A percentile compares a stretch with the other conserved stretches of the same genome.
phyloP scores from a whole-genome alignment of 306 rosid genomes.

The Styphnolobium japonicum region DNA sequence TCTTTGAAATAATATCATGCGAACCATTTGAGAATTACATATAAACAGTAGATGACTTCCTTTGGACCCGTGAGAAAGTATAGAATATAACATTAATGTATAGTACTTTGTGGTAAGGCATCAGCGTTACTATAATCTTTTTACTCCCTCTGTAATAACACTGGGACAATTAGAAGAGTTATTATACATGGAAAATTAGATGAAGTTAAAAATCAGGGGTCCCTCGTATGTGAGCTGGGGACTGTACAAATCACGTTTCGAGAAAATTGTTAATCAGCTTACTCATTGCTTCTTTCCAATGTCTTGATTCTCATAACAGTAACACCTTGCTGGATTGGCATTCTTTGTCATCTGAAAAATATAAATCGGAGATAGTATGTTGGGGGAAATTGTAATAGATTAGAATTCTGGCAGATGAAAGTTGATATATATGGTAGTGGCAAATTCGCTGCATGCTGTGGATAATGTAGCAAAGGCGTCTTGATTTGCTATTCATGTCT shows the following conservation, averaged over 20 bases:
- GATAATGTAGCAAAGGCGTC: not conserved
- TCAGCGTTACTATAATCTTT: not conserved
- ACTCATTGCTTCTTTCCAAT: not conserved
- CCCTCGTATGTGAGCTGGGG: not conserved
- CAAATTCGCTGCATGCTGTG: not conserved
- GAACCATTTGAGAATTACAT: slow-evolving; percentile 9
- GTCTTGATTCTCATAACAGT: not conserved
- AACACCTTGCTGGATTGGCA: not conserved
- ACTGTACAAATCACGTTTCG: not conserved
- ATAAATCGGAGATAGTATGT: not conserved
- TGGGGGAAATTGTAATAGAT: not conserved
- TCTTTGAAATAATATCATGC: slow-evolving; percentile 11
- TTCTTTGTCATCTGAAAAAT: not conserved
- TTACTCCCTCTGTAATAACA: not conserved
- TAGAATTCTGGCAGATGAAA: not conserved
- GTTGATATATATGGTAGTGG: not conserved
- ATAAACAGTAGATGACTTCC: not conserved
- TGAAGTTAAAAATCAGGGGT: not conserved
- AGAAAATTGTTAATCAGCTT: not conserved
- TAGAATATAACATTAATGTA: not conserved
- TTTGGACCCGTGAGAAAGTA: not conserved
- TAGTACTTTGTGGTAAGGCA: not conserved
- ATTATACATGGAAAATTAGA: not conserved
- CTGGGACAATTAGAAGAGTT: not conserved
- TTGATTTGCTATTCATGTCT: not conserved